phyloP scores from a whole-genome alignment of 2,329 filamentous ascomycete species.

The Nannizziopsis barbatae region DNA sequence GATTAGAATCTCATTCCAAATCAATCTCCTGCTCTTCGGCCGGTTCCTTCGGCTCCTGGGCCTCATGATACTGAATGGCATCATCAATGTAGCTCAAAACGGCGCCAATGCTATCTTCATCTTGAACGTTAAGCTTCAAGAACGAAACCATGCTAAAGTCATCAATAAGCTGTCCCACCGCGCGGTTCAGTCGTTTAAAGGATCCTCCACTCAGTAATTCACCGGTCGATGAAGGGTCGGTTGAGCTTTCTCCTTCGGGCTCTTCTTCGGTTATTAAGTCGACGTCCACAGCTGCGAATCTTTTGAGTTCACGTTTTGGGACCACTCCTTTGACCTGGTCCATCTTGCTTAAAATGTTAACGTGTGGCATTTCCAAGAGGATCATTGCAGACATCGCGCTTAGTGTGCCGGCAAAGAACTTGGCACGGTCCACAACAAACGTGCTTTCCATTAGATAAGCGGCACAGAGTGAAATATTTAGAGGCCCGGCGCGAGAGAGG shows the following conservation, averaged over 20 bases:
- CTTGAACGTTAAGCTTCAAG: constrained; percentile 73
- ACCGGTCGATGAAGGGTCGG: constrained; percentile 54
- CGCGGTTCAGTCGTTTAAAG: constrained; percentile 72
- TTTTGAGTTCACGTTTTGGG: constrained; percentile 74
- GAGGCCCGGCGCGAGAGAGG: constrained; percentile 62
- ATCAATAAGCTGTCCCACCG: constrained; percentile 84
- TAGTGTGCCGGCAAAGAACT: constrained; percentile 92
- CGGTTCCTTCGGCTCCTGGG: constrained; percentile 80
- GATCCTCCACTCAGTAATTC: constrained; percentile 69
- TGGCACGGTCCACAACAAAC: constrained; percentile 88
- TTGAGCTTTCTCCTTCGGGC: constrained; percentile 43
- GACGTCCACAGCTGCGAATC: constrained; percentile 79
- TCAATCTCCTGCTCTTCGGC: constrained; percentile 51
- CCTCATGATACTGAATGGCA: constrained; percentile 84
- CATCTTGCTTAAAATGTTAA: constrained; percentile 97
- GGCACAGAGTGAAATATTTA: constrained; percentile 87
- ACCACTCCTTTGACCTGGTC: constrained; percentile 87
- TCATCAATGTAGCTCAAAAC: constrained; percentile 90
- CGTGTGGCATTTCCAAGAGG: constrained; percentile 91
- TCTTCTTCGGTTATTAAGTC: constrained; percentile 48
- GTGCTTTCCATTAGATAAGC: constrained; percentile 91
- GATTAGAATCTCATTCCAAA: constrained; percentile 26
- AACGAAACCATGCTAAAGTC: constrained; percentile 98
- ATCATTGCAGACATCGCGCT: constrained; percentile 99
- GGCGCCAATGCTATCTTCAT: constrained; percentile 79